Percentiles rank a stretch among this genome's conserved stretches.
Conservation (phyloP, 495 filamentous ascomycete species). For the Neurospora sp. region DNA sequence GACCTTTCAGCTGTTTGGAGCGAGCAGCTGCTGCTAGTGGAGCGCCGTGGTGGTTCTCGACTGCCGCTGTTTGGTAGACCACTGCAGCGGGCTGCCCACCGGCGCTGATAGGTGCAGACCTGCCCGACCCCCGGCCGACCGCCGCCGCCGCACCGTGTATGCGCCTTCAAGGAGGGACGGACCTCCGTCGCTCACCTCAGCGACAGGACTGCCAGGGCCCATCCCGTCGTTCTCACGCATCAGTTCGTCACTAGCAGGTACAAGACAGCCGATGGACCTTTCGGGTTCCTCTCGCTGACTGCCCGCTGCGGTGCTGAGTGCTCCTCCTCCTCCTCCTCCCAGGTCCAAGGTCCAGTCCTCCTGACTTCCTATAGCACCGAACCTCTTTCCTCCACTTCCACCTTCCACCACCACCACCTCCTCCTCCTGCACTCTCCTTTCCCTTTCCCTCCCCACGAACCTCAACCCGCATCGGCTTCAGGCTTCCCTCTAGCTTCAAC, state of each 20-base stretch:
- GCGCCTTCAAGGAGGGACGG: background rate
- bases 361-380: background rate
- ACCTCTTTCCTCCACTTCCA: background rate
- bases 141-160: background rate
- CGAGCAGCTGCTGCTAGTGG: background rate
- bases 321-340: background rate
- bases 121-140: background rate
- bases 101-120: background rate
- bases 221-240: background rate
- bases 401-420: slow-evolving; percentile 4
- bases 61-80: background rate
- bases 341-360: background rate
- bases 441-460: slow-evolving; percentile 1
- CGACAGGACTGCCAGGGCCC: background rate
- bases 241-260: background rate
- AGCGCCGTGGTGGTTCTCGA: background rate
- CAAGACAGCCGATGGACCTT: background rate
- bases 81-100: background rate
- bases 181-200: background rate
- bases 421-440: slow-evolving; percentile 21
- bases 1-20: background rate
- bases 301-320: background rate
- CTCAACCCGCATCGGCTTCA: slow-evolving; percentile 2
- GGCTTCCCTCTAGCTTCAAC: slow-evolving; percentile 11
- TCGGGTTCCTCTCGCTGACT: background rate